phyloP scores from a whole-genome alignment of 83 land plant genomes.

The Picea mariana region DNA sequence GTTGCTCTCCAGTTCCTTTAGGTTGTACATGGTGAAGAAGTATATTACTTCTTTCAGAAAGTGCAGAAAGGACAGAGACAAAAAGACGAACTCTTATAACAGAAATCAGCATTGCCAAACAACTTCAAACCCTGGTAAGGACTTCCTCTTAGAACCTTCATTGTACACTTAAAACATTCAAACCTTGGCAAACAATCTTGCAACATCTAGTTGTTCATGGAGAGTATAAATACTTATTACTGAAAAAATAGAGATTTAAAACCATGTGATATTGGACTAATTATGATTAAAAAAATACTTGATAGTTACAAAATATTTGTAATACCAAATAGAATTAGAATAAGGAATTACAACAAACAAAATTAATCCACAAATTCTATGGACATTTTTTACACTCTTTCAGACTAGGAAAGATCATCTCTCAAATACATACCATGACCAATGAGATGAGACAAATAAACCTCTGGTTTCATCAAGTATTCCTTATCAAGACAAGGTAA shows the following conservation, averaged over 20 bases:
- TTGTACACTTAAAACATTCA: too few species aligned
- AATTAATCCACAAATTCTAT: background rate
- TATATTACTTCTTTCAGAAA: too few species aligned
- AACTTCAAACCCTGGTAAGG: too few species aligned
- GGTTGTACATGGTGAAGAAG: too few species aligned
- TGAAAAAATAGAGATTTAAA: background rate
- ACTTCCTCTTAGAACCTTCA: too few species aligned
- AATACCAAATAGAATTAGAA: background rate
- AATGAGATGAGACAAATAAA: constrained; percentile 89
- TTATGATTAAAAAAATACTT: background rate
- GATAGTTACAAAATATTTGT: background rate
- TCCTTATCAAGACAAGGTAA: constrained; percentile 77
- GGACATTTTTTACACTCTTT: background rate
- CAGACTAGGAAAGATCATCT: constrained; percentile 5
- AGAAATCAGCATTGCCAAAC: too few species aligned
- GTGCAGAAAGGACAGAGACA: too few species aligned
- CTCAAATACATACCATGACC: constrained; percentile 76
- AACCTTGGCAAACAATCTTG: too few species aligned
- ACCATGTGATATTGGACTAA: background rate
- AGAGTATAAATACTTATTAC: background rate
- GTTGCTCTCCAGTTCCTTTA: too few species aligned
- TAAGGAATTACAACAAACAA: background rate
- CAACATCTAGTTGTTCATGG: too few species aligned
- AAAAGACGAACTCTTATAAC: too few species aligned
- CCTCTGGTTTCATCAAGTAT: constrained; percentile 86